These are phyloP conservation scores for Beverwykella pulmonaria DNA, from an alignment of 495 filamentous ascomycete genomes.

Conservation along the genomic window DNA sequence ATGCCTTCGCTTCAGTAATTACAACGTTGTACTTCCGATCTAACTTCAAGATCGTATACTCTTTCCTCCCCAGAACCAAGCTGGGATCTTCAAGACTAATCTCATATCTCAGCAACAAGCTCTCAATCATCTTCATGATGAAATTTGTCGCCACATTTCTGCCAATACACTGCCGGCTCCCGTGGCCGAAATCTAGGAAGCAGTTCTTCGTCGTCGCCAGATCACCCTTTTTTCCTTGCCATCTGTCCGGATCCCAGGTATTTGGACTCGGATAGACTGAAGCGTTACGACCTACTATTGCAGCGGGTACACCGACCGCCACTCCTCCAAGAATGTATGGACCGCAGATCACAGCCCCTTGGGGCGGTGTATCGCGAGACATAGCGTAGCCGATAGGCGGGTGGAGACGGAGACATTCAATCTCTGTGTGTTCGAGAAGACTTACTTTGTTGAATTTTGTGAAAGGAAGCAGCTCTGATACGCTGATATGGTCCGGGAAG, in stretches of 20 bases:
- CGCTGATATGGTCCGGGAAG: conserved; percentile 22
- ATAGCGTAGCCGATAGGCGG: conserved; percentile 29
- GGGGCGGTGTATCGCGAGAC: conserved; percentile 33
- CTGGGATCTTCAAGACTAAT: conserved; percentile 25
- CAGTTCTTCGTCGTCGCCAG: conserved; percentile 34
- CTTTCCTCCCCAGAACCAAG: conserved; percentile 29
- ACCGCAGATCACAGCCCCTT: conserved; percentile 26
- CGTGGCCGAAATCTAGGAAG: conserved; percentile 34
- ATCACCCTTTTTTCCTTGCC: conserved; percentile 7
- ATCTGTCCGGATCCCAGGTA: conserved; percentile 22
- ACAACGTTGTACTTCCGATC: conserved; percentile 30
- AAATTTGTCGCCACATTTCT: conserved; percentile 33
- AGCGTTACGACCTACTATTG: conserved; percentile 26
- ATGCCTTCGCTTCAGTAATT: no score
- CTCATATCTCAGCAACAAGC: conserved; percentile 31
- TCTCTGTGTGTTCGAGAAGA: conserved; percentile 32
- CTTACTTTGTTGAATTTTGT: conserved; percentile 25
- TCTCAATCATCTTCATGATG: conserved; percentile 34
- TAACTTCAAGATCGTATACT: conserved; percentile 37
- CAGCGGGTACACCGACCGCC: conserved; percentile 29
- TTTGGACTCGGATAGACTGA: conserved; percentile 26
- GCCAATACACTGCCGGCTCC: conserved; percentile 35
- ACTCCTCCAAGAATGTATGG: conserved; percentile 25
- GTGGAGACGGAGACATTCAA: conserved; percentile 33
- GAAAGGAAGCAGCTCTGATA: conserved; percentile 18